These are phyloP conservation scores for Psilocybe cubensis DNA, from an alignment of 768 basidiomycete genomes.

Conservation along the genomic window DNA sequence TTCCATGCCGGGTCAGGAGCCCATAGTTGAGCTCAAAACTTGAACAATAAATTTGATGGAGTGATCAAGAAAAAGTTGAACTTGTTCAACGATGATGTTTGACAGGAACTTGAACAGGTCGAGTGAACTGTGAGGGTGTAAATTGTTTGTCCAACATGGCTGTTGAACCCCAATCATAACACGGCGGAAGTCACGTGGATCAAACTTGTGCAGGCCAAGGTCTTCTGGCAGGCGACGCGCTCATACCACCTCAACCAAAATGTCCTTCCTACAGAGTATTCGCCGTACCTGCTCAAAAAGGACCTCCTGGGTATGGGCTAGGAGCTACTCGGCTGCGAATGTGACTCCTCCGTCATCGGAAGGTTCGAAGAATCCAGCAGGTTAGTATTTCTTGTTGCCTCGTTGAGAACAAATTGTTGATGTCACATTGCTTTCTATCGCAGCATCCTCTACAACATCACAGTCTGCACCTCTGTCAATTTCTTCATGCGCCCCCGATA, in stretches of 20 bases:
- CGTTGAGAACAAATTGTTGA: neutral
- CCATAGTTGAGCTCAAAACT: no score
- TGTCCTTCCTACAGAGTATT: constrained; percentile 29
- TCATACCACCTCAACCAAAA: constrained; percentile 16
- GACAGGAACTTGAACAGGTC: no score
- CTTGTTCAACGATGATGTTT: no score
- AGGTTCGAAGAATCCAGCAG: neutral
- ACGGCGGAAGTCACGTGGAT: no score
- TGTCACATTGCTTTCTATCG: neutral
- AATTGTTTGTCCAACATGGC: no score
- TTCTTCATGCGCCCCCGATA: constrained; percentile 75
- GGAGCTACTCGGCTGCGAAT: constrained; percentile 2
- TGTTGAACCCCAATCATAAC: no score
- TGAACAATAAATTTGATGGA: no score
- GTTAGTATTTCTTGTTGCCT: neutral
- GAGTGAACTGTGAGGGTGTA: no score
- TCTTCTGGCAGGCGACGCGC: no score
- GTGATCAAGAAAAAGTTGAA: no score
- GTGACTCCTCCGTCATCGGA: constrained; percentile 5
- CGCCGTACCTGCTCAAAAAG: constrained; percentile 20
- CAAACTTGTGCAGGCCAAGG: no score
- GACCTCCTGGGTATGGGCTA: neutral
- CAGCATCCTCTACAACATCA: neutral
- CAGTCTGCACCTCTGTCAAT: constrained; percentile 20
- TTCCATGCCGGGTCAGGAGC: no score